These are phyloP conservation scores for Carex scoparia DNA, from an alignment of 176 grass and related monocot genomes.

Conservation along the genomic window DNA sequence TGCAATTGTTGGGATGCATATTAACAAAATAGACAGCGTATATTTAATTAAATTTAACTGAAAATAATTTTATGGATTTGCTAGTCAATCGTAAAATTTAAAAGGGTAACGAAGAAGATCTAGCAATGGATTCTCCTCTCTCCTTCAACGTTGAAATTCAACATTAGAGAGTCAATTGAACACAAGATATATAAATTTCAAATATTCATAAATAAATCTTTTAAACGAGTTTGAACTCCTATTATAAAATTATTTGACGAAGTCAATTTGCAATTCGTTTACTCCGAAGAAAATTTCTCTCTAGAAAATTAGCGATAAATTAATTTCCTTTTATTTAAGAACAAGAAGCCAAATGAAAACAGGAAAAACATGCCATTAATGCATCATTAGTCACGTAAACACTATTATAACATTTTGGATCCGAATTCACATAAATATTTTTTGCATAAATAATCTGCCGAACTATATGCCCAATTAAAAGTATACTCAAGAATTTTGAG, in stretches of 20 bases:
- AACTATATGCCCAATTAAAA: background rate
- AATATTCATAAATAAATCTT: too few species aligned
- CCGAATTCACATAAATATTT: too few species aligned
- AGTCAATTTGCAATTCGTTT: background rate
- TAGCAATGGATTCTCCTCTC: background rate
- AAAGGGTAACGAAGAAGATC: background rate
- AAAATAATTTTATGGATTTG: background rate
- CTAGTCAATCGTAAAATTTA: too few species aligned
- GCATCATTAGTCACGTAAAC: background rate
- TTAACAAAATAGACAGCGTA: background rate
- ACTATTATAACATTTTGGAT: background rate
- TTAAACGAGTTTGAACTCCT: too few species aligned
- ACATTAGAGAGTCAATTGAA: constrained; percentile 2
- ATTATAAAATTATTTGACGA: background rate
- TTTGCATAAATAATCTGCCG: background rate
- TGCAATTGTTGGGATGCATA: background rate
- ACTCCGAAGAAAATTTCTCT: background rate
- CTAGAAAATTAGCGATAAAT: background rate
- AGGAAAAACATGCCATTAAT: background rate
- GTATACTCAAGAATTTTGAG: too few species aligned
- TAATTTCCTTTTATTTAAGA: background rate
- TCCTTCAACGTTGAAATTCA: background rate
- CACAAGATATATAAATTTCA: background rate
- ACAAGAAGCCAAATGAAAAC: background rate
- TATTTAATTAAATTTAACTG: background rate